Conservation (phyloP, 257 asterid species). For the Thymus quinquecostatus region DNA sequence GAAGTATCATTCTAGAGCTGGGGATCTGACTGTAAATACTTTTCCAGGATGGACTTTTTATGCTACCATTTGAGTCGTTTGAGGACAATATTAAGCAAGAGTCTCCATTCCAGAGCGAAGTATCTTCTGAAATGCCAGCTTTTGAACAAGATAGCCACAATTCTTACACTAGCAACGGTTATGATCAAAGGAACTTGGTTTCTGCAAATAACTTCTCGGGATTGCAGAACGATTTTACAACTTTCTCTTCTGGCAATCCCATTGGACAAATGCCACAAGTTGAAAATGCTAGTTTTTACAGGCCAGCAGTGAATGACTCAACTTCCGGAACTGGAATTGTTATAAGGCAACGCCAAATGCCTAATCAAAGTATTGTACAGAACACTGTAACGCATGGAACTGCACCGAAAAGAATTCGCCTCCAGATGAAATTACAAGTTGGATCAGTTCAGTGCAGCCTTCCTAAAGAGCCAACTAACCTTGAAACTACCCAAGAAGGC, state of each 20-base stretch:
- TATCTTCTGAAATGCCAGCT: slow-evolving; percentile 29
- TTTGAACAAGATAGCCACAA: slow-evolving; percentile 18
- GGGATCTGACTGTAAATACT: slow-evolving; percentile 2
- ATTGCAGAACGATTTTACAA: slow-evolving; percentile 27
- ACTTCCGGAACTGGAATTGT: slow-evolving; percentile 59
- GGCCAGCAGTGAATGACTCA: slow-evolving; percentile 33
- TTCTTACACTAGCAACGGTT: slow-evolving; percentile 28
- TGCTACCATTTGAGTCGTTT: slow-evolving; percentile 31
- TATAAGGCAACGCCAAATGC: slow-evolving; percentile 47
- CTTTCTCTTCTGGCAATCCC: slow-evolving; percentile 37
- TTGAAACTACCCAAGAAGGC: slow-evolving; percentile 28
- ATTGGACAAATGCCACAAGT: slow-evolving; percentile 19
- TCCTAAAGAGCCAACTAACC: slow-evolving; percentile 35
- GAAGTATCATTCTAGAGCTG: neutral
- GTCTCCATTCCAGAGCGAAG: slow-evolving; percentile 45
- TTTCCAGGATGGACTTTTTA: slow-evolving; percentile 42
- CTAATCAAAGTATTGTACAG: slow-evolving; percentile 26
- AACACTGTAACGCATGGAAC: slow-evolving; percentile 52
- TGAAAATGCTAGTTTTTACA: slow-evolving; percentile 28
- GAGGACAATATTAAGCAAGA: slow-evolving; percentile 47
- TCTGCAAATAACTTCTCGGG: slow-evolving; percentile 22
- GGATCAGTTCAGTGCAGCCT: slow-evolving; percentile 54
- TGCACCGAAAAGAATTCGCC: slow-evolving; percentile 72
- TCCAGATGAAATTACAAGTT: slow-evolving; percentile 51
- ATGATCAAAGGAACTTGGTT: slow-evolving; percentile 27